These are phyloP conservation scores for Paraphoma sp. DNA, from an alignment of 2,329 filamentous ascomycete species.

Conservation along the genomic window DNA sequence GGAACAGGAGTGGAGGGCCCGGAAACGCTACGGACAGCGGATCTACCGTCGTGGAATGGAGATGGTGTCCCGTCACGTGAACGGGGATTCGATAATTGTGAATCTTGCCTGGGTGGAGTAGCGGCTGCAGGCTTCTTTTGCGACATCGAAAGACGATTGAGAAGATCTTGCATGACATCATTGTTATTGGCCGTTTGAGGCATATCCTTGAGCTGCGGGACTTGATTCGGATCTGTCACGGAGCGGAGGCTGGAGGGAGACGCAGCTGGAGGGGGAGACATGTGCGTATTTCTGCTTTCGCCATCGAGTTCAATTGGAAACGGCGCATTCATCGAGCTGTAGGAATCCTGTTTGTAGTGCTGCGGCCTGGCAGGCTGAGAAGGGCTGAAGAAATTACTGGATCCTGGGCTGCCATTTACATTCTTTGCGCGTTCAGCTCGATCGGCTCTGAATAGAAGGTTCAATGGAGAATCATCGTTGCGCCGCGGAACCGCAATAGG, in stretches of 20 bases:
- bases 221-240: conserved; percentile 38
- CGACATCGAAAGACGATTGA: conserved; percentile 48
- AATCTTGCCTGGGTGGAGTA: conserved; percentile 30
- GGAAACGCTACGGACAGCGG: conserved; percentile 39
- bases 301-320: conserved; percentile 73
- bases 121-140: conserved; percentile 31
- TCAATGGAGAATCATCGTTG: conserved; percentile 77
- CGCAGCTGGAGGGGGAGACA: conserved; percentile 31
- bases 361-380: conserved; percentile 24
- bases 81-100: conserved; percentile 29
- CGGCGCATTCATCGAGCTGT: conserved; percentile 61
- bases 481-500: conserved; percentile 49
- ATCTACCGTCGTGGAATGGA: conserved; percentile 45
- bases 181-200: conserved; percentile 52
- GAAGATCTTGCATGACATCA: conserved; percentile 53
- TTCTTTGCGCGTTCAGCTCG: conserved; percentile 75
- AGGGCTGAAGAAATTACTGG: conserved; percentile 20
- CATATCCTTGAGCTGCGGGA: conserved; percentile 29
- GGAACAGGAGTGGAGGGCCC: conserved; percentile 43
- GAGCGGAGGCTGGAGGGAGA: conserved; percentile 34
- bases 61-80: conserved; percentile 47
- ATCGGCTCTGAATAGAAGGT: conserved; percentile 89
- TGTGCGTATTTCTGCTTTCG: conserved; percentile 22
- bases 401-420: conserved; percentile 52
- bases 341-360: conserved; percentile 53